Conservation (phyloP, 2,329 filamentous ascomycete genomes). For the Salinomyces thailandicus region DNA sequence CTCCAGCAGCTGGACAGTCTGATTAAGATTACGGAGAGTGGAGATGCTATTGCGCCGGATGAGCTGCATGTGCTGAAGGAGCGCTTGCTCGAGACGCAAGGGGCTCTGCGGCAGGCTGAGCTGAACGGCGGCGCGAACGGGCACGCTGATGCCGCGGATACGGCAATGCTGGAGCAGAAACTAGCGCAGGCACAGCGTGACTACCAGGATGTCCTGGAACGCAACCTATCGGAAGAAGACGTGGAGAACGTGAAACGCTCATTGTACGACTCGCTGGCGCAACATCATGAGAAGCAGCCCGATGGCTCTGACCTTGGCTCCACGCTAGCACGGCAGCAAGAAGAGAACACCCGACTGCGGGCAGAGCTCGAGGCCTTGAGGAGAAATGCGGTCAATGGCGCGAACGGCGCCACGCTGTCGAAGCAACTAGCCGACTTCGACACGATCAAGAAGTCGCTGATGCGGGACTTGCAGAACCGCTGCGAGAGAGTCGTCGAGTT, state of each 20-base stretch:
- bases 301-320: constrained; percentile 58
- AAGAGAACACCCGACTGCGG: constrained; percentile 75
- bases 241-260: constrained; percentile 73
- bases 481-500: constrained; percentile 95
- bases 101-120: constrained; percentile 85
- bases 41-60: constrained; percentile 71
- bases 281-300: constrained; percentile 37
- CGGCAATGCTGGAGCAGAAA: constrained; percentile 61
- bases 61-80: constrained; percentile 67
- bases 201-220: constrained; percentile 71
- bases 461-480: constrained; percentile 96
- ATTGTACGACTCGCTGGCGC: constrained; percentile 65
- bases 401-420: constrained; percentile 62
- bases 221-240: constrained; percentile 67
- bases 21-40: constrained; percentile 62
- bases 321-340: constrained; percentile 62
- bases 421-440: constrained; percentile 99
- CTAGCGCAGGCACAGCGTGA: constrained; percentile 66
- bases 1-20: constrained; percentile 75
- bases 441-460: constrained; percentile 98
- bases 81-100: constrained; percentile 78
- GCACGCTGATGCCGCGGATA: constrained; percentile 51
- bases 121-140: constrained; percentile 64
- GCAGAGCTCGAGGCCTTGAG: constrained; percentile 71
- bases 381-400: constrained; percentile 50